Percentiles rank a stretch among this genome's conserved stretches.
These are phyloP conservation scores for Cucurbita moschata DNA, from an alignment of 306 rosid genomes.

Conservation along the genomic window DNA sequence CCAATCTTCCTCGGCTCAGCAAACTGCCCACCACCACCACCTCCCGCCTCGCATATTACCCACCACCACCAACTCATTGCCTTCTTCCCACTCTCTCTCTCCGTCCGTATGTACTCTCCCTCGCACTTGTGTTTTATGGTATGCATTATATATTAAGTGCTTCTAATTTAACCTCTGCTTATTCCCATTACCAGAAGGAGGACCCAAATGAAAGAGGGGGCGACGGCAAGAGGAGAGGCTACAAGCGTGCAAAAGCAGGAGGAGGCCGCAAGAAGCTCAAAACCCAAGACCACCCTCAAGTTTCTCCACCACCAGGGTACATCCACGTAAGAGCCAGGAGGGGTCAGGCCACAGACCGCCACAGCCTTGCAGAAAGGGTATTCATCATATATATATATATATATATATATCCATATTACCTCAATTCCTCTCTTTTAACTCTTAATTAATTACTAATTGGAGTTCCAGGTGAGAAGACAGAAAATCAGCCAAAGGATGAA, in stretches of 20 bases:
- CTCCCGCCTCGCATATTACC: too few relatives aligned
- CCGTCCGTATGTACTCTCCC: not conserved
- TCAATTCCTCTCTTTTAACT: not conserved
- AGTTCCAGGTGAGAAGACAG: constrained; percentile 74
- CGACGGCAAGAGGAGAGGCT: not conserved
- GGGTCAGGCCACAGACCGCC: constrained; percentile 69
- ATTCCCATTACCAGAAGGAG: not conserved
- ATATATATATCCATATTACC: too few relatives aligned
- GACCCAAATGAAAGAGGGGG: not conserved
- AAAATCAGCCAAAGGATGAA: constrained; percentile 91
- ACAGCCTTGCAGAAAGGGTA: constrained; percentile 43
- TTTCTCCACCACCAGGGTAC: constrained; percentile 21
- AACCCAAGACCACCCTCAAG: constrained; percentile 11
- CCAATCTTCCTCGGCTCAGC: not conserved
- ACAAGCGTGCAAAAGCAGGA: not conserved
- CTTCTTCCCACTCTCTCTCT: not conserved
- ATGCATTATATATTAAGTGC: too few relatives aligned
- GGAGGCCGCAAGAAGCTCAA: constrained; percentile 9
- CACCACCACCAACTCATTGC: not conserved
- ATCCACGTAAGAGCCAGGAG: constrained; percentile 93
- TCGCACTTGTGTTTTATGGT: too few relatives aligned
- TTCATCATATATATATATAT: too few relatives aligned
- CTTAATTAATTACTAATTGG: not conserved
- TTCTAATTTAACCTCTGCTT: too few relatives aligned
- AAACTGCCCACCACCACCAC: too few relatives aligned